Evolutionary conservation across 2,329 filamentous ascomycete genomes (phyloP).

Genomic region (Phialophora verrucosa): DNA sequence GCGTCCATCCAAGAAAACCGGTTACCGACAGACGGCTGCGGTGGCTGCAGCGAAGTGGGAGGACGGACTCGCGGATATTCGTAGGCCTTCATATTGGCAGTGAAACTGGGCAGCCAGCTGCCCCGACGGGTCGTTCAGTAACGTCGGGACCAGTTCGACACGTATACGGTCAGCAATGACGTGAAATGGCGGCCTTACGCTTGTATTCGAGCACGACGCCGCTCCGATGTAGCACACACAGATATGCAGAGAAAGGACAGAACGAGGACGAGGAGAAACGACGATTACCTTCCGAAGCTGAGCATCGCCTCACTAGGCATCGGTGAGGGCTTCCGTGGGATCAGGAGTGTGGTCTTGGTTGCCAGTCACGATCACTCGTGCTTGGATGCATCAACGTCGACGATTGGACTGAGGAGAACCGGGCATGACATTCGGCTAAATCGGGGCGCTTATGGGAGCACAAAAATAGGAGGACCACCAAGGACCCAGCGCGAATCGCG

Average conservation of each 20-base stretch:
- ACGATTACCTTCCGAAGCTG: conserved; percentile 23
- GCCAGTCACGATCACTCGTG: conserved; percentile 32
- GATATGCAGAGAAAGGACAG: conserved; percentile 14
- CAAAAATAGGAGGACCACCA: conserved; percentile 21
- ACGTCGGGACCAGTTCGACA: conserved; percentile 9
- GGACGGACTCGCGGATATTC: conserved; percentile 37
- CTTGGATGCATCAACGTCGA: conserved; percentile 32
- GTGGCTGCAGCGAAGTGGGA: conserved; percentile 29
- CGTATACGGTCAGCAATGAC: conserved; percentile 29
- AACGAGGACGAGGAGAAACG: conserved; percentile 12
- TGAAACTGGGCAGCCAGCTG: conserved; percentile 24
- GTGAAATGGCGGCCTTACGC: conserved; percentile 20
- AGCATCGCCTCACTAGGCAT: conserved; percentile 27
- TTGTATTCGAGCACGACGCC: conserved; percentile 11
- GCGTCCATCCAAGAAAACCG: conserved; percentile 37
- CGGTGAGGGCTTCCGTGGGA: conserved; percentile 19
- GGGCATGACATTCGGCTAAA: conserved; percentile 31
- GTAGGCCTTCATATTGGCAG: conserved; percentile 32
- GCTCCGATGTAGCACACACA: conserved; percentile 5
- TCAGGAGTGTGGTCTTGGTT: conserved; percentile 1
- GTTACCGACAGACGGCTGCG: conserved; percentile 18
- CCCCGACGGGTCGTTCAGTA: conserved; percentile 5
- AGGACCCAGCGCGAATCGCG: conserved; percentile 19
- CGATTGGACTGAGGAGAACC: conserved; percentile 31
- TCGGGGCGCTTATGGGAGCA: conserved; percentile 34